Base-by-base conservation (phyloP, 1,139 yeast species). In the Blastobotrys raffinosifermentans region DNA sequence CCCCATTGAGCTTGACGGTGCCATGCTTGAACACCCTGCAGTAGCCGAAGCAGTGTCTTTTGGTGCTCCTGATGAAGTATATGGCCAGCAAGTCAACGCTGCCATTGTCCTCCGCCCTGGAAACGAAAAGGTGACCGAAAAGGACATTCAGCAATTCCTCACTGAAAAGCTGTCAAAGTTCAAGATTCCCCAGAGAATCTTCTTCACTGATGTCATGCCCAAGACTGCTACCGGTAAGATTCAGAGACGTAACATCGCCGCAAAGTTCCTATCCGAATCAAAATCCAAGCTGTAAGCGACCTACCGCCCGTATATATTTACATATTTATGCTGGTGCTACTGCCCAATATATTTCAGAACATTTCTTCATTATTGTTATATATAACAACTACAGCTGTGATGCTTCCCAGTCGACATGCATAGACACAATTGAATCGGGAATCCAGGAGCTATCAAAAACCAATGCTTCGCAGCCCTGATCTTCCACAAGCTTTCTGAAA, bases 181-280 rank as follows among this genome's bases (percentile, higher is more conserved):
- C 61, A 78, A 78, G 58, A 63, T 78, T 14, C 85, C 85, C 1
- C 62, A 58, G 19, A 66, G 64, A 57, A 65, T 76, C 32, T 75
- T 65, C 55, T 72, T 78, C 49, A 75, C 78, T n/a, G 71, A 75
- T 17, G 61, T 64, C 23, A 66, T 78, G 57, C 85, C 85, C 45
- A 78, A 78, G 66, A 76, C 83, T 2, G 80, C 85, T 2, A 78
- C 85, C 1, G 85, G 85, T 25, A 78, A 78, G 64, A 74, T 78
- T 37, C 83, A 78, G 57, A 66, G 85, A 50, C 63, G 81, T 42
- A 69, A 69, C 45, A 73, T 78, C 49, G 80, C 80, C 8, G 64
- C 61, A 40, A 54, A 55, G 44, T 61, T 61, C 41, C 47, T 60
- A 29, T 29, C 42, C 6, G 47, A 44, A 4, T 46, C 54, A 40